A percentile compares a stretch with the other conserved stretches of the same genome.
phyloP scores from a whole-genome alignment of 768 basidiomycete genomes.

The Suillus occidentalis region DNA sequence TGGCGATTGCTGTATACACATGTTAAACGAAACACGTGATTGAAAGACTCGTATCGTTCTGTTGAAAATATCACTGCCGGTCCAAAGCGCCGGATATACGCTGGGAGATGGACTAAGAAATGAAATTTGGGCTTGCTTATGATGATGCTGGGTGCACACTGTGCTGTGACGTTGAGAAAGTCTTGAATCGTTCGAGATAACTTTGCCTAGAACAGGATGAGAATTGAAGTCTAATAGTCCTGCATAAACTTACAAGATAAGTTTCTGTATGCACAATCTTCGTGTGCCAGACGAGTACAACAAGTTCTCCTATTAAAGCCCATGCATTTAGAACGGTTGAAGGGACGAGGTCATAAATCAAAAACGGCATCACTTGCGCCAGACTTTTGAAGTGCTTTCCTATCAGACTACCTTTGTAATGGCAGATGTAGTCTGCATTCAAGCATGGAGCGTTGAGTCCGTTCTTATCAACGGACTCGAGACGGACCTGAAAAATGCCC shows the following conservation, averaged over 20 bases:
- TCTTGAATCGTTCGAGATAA: slow-evolving; percentile 20
- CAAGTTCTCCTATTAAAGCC: slow-evolving; percentile 11
- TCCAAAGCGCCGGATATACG: slow-evolving; percentile 18
- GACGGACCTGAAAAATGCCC: slow-evolving; percentile 18
- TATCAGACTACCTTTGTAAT: slow-evolving; percentile 30
- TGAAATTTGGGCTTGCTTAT: slow-evolving; percentile 29
- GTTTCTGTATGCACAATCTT: slow-evolving; percentile 23
- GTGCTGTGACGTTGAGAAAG: slow-evolving; percentile 13
- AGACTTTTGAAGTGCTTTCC: slow-evolving; percentile 26
- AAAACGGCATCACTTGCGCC: slow-evolving; percentile 31
- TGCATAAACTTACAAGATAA: no score
- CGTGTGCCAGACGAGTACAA: slow-evolving; percentile 29
- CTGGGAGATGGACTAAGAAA: slow-evolving; percentile 24
- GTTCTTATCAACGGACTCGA: slow-evolving; percentile 19
- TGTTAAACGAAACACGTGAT: no score
- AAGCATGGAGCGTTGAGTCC: slow-evolving; percentile 27
- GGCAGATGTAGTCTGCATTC: slow-evolving; percentile 30
- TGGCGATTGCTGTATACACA: no score
- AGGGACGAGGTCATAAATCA: slow-evolving; percentile 19
- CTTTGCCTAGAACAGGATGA: slow-evolving; percentile 17
- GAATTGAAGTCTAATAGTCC: no score
- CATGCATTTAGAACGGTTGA: slow-evolving; percentile 13
- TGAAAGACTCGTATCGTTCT: no score
- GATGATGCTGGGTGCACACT: slow-evolving; percentile 20
- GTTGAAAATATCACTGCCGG: no score